phyloP scores from a whole-genome alignment of 1,284 basidiomycete species.

The Limonomyces culmigenus region DNA sequence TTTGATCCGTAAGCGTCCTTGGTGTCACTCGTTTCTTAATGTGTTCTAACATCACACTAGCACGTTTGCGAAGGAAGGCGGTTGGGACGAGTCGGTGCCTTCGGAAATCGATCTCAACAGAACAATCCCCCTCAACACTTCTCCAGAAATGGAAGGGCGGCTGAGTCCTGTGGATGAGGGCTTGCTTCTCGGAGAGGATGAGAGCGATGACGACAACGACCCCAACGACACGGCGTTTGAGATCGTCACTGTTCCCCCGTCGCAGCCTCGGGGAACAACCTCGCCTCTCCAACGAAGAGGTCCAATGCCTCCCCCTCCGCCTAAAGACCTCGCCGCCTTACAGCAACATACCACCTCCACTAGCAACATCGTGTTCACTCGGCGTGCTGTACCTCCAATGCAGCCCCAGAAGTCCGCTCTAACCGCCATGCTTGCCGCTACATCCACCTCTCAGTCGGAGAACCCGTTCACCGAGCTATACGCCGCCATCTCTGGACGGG shows the following conservation, averaged over 20 bases:
- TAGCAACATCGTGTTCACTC: conserved; percentile 24
- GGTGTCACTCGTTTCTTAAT: conserved; percentile 1
- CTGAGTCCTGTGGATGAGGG: conserved; percentile 24
- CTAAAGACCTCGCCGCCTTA: conserved; percentile 8
- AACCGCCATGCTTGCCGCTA: conserved; percentile 43
- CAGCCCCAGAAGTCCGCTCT: conserved; percentile 36
- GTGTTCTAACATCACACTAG: too few species aligned
- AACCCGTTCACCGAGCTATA: conserved; percentile 79
- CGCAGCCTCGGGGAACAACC: not conserved
- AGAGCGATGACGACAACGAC: conserved; percentile 37
- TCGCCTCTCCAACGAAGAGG: conserved; percentile 20
- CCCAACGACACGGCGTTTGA: conserved; percentile 21
- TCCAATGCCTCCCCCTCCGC: conserved; percentile 3
- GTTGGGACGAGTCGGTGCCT: too few species aligned
- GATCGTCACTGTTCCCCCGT: not conserved
- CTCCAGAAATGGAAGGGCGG: too few species aligned
- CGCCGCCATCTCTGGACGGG: conserved; percentile 60
- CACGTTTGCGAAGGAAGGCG: too few species aligned
- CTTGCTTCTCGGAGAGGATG: conserved; percentile 27
- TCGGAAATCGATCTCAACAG: too few species aligned
- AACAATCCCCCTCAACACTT: too few species aligned
- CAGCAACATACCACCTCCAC: conserved; percentile 6
- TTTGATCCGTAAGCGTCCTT: conserved; percentile 49
- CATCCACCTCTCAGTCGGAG: conserved; percentile 33
- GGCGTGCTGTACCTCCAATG: conserved; percentile 26